These are phyloP conservation scores for Cyclotella cryptica DNA, from an alignment of 108 stramenopile genomes.

Conservation along the genomic window DNA sequence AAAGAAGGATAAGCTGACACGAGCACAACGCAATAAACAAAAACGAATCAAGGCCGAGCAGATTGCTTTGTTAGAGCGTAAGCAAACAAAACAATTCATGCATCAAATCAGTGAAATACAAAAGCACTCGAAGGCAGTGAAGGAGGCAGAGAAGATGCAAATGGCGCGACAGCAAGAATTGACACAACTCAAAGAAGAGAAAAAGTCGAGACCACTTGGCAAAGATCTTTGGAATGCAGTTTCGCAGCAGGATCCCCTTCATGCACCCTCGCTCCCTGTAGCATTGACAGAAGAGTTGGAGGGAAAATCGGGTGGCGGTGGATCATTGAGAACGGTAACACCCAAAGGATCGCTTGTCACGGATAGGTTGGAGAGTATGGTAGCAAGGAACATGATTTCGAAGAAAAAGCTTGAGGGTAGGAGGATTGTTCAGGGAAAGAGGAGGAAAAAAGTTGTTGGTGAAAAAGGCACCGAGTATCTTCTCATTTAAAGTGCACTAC, in stretches of 20 bases:
- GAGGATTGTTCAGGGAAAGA: conserved; percentile 75
- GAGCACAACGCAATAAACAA: conserved; percentile 86
- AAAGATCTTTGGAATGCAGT: conserved; percentile 55
- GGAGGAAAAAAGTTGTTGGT: conserved; percentile 54
- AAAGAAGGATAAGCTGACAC: conserved; percentile 74
- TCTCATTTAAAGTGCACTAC: conserved; percentile 27
- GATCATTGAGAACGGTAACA: conserved; percentile 69
- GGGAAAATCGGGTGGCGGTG: conserved; percentile 25
- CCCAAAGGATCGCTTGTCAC: conserved; percentile 85
- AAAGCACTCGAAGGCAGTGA: conserved; percentile 52
- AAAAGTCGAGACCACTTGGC: conserved; percentile 55
- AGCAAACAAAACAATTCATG: conserved; percentile 60
- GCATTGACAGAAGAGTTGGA: conserved; percentile 74
- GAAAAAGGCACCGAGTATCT: conserved; percentile 56
- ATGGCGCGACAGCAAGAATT: conserved; percentile 36
- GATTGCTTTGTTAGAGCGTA: conserved; percentile 55
- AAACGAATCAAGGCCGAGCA: conserved; percentile 69
- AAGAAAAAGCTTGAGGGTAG: conserved; percentile 66
- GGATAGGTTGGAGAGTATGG: conserved; percentile 81
- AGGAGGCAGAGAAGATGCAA: conserved; percentile 29
- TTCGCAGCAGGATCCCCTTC: conserved; percentile 67
- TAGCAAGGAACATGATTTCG: conserved; percentile 74
- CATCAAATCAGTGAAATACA: conserved; percentile 60
- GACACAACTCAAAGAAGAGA: conserved; percentile 37
- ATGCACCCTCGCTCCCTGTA: conserved; percentile 80